Base-by-base conservation (phyloP, 345 rosid genomes). In the Rhizophora mangle region DNA sequence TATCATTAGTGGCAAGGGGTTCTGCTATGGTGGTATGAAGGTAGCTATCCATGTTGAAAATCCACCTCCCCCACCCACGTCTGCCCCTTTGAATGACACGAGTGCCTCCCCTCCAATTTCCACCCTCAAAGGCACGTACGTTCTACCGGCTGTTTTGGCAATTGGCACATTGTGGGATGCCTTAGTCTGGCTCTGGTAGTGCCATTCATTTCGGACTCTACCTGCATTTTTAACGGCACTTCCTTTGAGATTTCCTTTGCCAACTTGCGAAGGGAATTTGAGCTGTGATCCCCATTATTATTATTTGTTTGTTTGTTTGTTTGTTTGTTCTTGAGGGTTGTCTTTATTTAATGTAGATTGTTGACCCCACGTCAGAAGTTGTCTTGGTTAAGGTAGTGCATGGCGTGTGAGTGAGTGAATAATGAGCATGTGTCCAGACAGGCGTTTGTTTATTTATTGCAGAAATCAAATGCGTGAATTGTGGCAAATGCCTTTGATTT, bases 1-100 rank as follows among this genome's bases (percentile, higher is more conserved):
- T 69, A 76, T 92, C 72, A 74, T 92, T 32, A 92, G 97, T n/a
- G 94, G 99, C 73, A 87, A 83, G 59, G 96, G 98, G 26, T 90
- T 88, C 83, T 96, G 99, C 82, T 87, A 19, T 18, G 76, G 84
- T 1, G 98, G 97, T 69, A 88, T 90, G 89, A 96, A 92, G 78
- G 24, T 96, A 4, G 80, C 85, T 0, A 26, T 92, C 74, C 76
- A 30, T 1, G 97, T 92, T 0, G 87, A 85, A 77, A 86, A 92
- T 70, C 81, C 66, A 0, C 94, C 94, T 68, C 92, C 91, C 10
- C 90, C 97, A 69, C 92, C 99, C 13, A 11, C 63, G 22, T 67
- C 88, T 53, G 8, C 91, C 56, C 86, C 92, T 0, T 1, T 0
- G 5, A 69, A 71, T 1, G 74, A 74, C 30, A 78, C 64, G 69